Evolutionary conservation across 805 yeast genomes (phyloP).

Genomic region (Candida succiphila): DNA sequence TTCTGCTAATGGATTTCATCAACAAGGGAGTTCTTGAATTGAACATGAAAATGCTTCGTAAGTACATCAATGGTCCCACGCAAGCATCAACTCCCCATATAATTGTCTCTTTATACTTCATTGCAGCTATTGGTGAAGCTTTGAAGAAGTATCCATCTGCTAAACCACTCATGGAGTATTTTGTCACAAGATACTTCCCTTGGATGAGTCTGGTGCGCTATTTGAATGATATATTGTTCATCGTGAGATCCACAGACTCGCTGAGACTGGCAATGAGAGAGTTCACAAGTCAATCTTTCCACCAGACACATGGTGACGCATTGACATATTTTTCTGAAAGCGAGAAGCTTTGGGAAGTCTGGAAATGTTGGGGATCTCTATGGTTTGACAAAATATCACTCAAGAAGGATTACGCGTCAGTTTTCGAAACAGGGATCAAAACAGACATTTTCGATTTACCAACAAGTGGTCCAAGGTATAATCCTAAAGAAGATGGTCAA

Average conservation of each 20-base stretch:
- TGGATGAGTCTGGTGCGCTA: constrained; percentile 59
- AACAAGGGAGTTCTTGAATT: constrained; percentile 60
- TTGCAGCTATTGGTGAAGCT: constrained; percentile 54
- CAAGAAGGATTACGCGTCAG: constrained; percentile 42
- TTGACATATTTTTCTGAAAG: constrained; percentile 43
- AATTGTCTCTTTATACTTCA: constrained; percentile 68
- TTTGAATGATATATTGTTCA: constrained; percentile 44
- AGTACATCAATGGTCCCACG: constrained; percentile 62
- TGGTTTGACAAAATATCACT: constrained; percentile 59
- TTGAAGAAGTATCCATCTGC: constrained; percentile 34
- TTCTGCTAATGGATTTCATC: constrained; percentile 39
- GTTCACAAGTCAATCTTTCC: constrained; percentile 3
- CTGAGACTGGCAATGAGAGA: constrained; percentile 7
- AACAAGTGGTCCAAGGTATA: constrained; percentile 46
- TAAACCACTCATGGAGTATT: constrained; percentile 35
- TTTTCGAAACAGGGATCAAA: constrained; percentile 45
- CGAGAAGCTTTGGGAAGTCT: constrained; percentile 64
- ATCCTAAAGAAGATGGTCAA: constrained; percentile 35
- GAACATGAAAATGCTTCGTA: constrained; percentile 56
- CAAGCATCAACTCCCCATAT: constrained; percentile 65
- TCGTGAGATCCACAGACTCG: constrained; percentile 18
- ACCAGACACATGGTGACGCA: constrained; percentile 22
- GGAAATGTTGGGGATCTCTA: constrained; percentile 80
- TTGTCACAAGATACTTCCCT: constrained; percentile 51
- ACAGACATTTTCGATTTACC: constrained; percentile 57